Base-by-base conservation (phyloP, 1,284 basidiomycete species). In the Serendipita sp. region DNA sequence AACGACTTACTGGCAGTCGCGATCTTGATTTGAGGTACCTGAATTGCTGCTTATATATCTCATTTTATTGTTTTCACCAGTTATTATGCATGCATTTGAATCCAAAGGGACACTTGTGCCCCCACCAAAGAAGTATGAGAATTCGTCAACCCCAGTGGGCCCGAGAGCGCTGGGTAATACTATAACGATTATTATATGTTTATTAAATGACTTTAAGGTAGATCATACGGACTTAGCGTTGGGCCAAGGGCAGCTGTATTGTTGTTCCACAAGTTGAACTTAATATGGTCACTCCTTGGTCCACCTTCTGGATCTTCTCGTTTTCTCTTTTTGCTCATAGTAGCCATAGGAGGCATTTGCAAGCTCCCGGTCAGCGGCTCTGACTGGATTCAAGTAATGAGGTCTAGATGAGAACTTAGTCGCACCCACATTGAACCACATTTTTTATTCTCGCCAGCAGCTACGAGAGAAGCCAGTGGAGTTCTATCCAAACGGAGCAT, bases 11-110 rank as follows among this genome's bases (percentile, higher is more conserved):
- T 29, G 60, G 35, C 43, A 43, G 53, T 67, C 81, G 73, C 82
- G 86, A 17, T 84, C 88, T 63, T 77, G 72, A 47, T 79, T 78
- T 8, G 74, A 78, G 49, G 72, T 76, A 66, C 70, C 73, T 29
- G 70, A 69, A 66, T 80, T 76, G 42, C 75, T 69, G 60, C 76
- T 76, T 32, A 77, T 77, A 34, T 79, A 79, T 66, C 85, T 82
- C 62, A 86, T 76, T 41, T 80, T 80, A 68, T 85, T 82, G 12
- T 84, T 85, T 71, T 87, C 84, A 53, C 86, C 88, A 2, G 85
- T 84, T 29, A 91, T 76, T 50, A 88, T 76, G 2, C 76, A 10
- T 26, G 12, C 17, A 10, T 10, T 32, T 32, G 53, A n/a, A 35
- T 32, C 53, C 8, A 58, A 22, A 12, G 53, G 6, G 8, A n/a